Base-by-base conservation (phyloP, 2,329 filamentous ascomycete genomes). In the Orbilia quercus region DNA sequence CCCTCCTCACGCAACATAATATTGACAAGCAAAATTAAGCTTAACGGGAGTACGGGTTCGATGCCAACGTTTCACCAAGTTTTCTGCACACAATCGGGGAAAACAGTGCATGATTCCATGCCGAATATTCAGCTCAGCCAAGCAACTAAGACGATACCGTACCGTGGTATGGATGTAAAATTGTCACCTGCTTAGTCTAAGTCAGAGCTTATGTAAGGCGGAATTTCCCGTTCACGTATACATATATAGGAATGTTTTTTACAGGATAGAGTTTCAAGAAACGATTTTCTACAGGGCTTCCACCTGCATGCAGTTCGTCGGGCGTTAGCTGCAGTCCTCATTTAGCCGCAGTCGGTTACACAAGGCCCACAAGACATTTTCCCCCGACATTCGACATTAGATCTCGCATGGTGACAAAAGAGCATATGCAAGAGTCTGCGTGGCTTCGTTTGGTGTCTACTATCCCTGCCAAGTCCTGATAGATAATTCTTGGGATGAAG, bases 321-420 rank as follows among this genome's bases (percentile, higher is more conserved):
- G 18, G 28, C 40, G 23, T 22, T 50, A 23, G 18, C 42, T 38
- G 57, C 42, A 62, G n/a, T 2, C 14, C n/a, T 9, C 7, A 53
- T 63, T 63, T 63, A 63, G 59, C 59, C 59, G 59, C 59, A 36
- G 50, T 63, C 59, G 59, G 59, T 63, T 63, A 63, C 59, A 63
- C 59, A 63, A 47, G 48, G 51, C 51, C 36, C 9, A 31, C 25
- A 38, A 31, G n/a, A n/a, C n/a, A n/a, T n/a, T n/a, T n/a, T n/a
- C n/a, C 11, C 59, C 59, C 16, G 7, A 23, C 34, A 1, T 23
- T 31, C 14, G 12, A 47, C 23, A 16, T 12, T 1, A 38, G 25
- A n/a, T 14, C 18, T 18, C n/a, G 25, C 31, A 40, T 28, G 25
- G 14, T 40, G 42, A 44, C 57, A 60, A 60, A 60, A 50, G 16